Conservation (phyloP, 257 asterid genomes). For the Rhazya stricta region DNA sequence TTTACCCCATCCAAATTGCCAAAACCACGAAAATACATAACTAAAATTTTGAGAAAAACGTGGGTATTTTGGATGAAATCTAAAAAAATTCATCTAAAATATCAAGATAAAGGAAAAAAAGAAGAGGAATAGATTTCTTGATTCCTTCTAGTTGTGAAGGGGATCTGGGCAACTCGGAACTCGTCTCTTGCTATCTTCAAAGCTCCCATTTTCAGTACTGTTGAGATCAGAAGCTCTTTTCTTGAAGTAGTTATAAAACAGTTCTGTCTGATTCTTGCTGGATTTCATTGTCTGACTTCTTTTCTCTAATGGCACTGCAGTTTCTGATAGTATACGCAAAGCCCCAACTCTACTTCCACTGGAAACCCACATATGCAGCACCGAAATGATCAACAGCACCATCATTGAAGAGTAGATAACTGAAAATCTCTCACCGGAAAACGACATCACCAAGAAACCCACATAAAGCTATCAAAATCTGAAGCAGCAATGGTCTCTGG, state of each 20-base stretch:
- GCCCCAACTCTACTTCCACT: constrained; percentile 43
- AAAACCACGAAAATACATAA: constrained; percentile 8
- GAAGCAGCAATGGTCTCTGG: neutral
- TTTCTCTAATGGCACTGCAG: constrained; percentile 22
- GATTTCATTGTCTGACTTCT: neutral
- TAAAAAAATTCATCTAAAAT: constrained; percentile 10
- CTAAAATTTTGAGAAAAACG: constrained; percentile 37
- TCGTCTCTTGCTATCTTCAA: constrained; percentile 52
- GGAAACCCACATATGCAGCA: constrained; percentile 32
- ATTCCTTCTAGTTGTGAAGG: constrained; percentile 64
- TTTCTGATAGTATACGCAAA: constrained; percentile 41
- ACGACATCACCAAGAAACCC: constrained; percentile 52
- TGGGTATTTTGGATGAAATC: constrained; percentile 64
- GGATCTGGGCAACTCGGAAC: constrained; percentile 96
- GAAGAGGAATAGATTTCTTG: neutral
- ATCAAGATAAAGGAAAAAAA: neutral
- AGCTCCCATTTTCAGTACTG: constrained; percentile 29
- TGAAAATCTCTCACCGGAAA: constrained; percentile 39
- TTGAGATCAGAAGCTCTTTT: constrained; percentile 26
- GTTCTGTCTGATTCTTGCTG: constrained; percentile 33
- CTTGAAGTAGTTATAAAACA: constrained; percentile 38
- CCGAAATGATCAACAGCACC: constrained; percentile 33
- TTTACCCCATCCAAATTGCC: constrained; percentile 33
- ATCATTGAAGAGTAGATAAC: constrained; percentile 23
- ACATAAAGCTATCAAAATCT: constrained; percentile 30